A percentile compares a stretch with the other conserved stretches of the same genome.
These are phyloP conservation scores for Yarrowia keelungensis DNA, from an alignment of 805 yeast species.

Conservation along the genomic window DNA sequence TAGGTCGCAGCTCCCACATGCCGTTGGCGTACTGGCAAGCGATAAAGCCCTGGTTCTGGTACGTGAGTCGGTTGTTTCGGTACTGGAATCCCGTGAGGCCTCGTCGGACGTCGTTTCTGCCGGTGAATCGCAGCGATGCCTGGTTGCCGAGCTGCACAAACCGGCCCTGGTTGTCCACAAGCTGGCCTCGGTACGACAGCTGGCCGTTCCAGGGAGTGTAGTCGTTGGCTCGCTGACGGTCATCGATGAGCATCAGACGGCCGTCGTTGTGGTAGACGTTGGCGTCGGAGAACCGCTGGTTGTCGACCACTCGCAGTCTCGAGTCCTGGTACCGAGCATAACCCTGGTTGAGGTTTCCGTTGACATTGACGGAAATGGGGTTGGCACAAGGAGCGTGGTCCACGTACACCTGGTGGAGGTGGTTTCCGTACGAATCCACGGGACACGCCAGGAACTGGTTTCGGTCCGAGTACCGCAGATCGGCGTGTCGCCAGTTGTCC, in stretches of 20 bases:
- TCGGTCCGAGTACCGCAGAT: constrained; percentile 7
- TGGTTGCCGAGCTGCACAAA: constrained; percentile 22
- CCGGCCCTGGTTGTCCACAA: neutral
- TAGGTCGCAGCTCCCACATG: constrained; percentile 33
- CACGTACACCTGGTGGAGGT: constrained; percentile 11
- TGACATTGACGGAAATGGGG: constrained; percentile 14
- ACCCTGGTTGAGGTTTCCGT: constrained; percentile 19
- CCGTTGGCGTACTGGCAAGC: constrained; percentile 16
- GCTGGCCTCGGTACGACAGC: constrained; percentile 28
- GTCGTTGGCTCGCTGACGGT: neutral
- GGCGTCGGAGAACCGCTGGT: neutral
- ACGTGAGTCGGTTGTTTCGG: constrained; percentile 17
- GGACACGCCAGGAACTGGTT: constrained; percentile 18
- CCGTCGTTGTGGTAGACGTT: constrained; percentile 16
- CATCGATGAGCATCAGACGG: constrained; percentile 10
- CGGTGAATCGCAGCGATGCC: constrained; percentile 9
- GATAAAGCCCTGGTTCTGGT: constrained; percentile 29
- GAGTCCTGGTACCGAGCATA: constrained; percentile 27
- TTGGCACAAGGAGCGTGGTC: constrained; percentile 11
- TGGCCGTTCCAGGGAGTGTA: constrained; percentile 17
- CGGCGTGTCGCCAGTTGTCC: constrained; percentile 1
- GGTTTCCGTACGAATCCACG: neutral
- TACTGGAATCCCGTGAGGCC: constrained; percentile 13
- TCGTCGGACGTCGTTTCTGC: constrained; percentile 15
- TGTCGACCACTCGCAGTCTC: neutral